phyloP scores from a whole-genome alignment of 352 stramenopile genomes.

The Globisporangium carolinianum region DNA sequence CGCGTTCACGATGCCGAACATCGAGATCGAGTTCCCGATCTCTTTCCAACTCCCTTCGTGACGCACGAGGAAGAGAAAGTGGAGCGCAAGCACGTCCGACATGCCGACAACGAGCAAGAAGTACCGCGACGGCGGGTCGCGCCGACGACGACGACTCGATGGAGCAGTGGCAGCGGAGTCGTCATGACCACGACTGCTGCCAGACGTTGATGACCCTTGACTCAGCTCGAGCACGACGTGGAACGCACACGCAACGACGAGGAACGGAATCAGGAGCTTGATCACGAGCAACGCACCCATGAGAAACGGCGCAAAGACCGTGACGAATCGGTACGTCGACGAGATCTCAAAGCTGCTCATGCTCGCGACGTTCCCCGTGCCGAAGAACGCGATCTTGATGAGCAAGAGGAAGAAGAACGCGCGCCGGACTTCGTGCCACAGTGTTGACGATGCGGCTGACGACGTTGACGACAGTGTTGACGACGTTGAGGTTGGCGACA shows the following conservation, averaged over 20 bases:
- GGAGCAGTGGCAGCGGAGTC: background rate
- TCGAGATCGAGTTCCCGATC: conserved; percentile 85
- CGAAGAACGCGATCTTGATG: conserved; percentile 82
- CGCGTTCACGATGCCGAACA: conserved; percentile 81
- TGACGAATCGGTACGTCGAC: conserved; percentile 80
- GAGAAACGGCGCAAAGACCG: conserved; percentile 75
- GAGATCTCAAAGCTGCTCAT: conserved; percentile 87
- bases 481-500: background rate
- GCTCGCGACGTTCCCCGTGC: conserved; percentile 78
- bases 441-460: conserved; percentile 2
- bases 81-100: conserved; percentile 69
- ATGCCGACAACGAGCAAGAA: conserved; percentile 78
- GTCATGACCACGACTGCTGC: too few relatives aligned
- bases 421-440: conserved; percentile 40
- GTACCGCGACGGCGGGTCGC: conserved; percentile 34
- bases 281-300: conserved; percentile 74
- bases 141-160: conserved; percentile 2
- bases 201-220: background rate
- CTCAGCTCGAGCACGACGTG: conserved; percentile 40
- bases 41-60: conserved; percentile 86
- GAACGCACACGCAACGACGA: conserved; percentile 65
- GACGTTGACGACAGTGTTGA: background rate
- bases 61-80: conserved; percentile 79
- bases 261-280: conserved; percentile 79
- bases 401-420: conserved; percentile 78